These are phyloP conservation scores for Porcisia deanei DNA, from an alignment of 208 protist species.

Conservation along the genomic window DNA sequence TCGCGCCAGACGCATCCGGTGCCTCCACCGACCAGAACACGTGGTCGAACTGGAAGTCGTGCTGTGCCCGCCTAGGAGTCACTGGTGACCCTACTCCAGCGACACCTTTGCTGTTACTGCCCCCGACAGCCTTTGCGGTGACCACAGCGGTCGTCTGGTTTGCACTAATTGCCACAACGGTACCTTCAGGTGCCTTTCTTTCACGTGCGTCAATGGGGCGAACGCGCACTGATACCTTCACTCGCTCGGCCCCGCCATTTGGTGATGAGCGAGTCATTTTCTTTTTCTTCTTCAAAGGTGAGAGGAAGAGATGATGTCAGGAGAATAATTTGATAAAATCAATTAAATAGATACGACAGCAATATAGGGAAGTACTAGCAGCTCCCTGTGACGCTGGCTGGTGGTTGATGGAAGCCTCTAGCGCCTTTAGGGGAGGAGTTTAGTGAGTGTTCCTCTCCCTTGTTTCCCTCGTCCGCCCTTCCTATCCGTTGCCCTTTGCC, in stretches of 20 bases:
- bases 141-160: constrained; percentile 27
- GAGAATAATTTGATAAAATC: no score
- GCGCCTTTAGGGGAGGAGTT: no score
- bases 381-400: no score
- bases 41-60: constrained; percentile 68
- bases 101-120: not conserved
- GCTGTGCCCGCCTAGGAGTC: not conserved
- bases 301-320: no score
- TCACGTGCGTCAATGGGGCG: constrained; percentile 58
- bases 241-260: constrained; percentile 24
- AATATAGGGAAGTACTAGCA: no score
- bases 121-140: constrained; percentile 9
- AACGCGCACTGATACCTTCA: constrained; percentile 67
- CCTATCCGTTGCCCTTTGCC: no score
- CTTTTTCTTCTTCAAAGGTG: not conserved
- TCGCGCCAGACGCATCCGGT: constrained; percentile 31
- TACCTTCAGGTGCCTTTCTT: constrained; percentile 14
- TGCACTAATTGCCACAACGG: constrained; percentile 10
- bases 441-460: no score
- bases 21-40: constrained; percentile 61
- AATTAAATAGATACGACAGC: no score
- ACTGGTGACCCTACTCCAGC: not conserved
- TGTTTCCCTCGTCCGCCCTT: no score
- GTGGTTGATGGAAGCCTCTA: no score
- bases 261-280: not conserved